Conservation (phyloP, 2,329 filamentous ascomycete species). For the Penicillium italicum region DNA sequence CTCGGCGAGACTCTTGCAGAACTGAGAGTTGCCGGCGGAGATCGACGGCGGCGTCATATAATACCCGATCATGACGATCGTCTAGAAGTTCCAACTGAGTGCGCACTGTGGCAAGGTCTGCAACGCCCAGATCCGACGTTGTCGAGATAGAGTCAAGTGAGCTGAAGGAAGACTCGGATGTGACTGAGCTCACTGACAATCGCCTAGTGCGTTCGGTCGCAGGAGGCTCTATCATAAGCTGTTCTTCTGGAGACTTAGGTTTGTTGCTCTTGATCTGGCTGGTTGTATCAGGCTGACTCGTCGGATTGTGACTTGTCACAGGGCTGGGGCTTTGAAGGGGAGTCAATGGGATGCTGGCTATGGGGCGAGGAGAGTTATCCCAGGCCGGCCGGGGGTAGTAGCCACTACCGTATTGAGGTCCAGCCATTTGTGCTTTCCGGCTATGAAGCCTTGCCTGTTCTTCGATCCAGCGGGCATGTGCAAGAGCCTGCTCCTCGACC, state of each 20-base stretch:
- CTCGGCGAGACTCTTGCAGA: slow-evolving; percentile 35
- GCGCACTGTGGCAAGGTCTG: slow-evolving; percentile 37
- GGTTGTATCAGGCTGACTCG: not conserved
- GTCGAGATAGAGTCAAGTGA: slow-evolving; percentile 39
- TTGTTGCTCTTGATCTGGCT: not conserved
- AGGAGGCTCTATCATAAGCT: not conserved
- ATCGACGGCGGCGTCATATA: slow-evolving; percentile 36
- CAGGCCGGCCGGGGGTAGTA: slow-evolving; percentile 4
- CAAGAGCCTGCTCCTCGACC: slow-evolving; percentile 39
- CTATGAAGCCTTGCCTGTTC: slow-evolving; percentile 34
- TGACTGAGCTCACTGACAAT: slow-evolving; percentile 28
- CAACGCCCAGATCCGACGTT: slow-evolving; percentile 35
- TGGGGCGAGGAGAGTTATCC: slow-evolving; percentile 1
- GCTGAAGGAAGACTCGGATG: slow-evolving; percentile 35
- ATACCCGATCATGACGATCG: slow-evolving; percentile 35
- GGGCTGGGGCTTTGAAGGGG: not conserved
- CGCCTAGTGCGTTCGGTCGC: slow-evolving; percentile 23
- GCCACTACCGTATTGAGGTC: not conserved
- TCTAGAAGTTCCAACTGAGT: slow-evolving; percentile 34
- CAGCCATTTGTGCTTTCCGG: slow-evolving; percentile 20
- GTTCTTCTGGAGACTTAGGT: not conserved
- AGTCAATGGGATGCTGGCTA: not conserved
- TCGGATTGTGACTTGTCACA: slow-evolving; percentile 1
- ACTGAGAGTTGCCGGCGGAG: slow-evolving; percentile 35
- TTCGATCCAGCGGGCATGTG: slow-evolving; percentile 38